Base-by-base conservation (phyloP, 352 stramenopile genomes). In the Pythium dissotocum region DNA sequence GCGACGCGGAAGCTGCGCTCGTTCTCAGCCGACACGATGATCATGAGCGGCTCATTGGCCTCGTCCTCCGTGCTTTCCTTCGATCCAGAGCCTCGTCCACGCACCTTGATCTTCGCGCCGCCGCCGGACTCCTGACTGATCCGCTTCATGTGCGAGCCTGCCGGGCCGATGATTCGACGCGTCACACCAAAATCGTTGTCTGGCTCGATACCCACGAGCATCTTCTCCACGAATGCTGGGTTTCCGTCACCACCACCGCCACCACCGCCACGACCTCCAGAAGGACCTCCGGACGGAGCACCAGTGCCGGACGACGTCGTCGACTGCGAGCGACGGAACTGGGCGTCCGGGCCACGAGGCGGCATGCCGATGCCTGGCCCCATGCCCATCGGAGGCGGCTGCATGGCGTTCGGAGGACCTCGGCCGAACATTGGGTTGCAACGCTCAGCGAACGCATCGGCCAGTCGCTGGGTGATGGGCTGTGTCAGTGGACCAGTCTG, bases 121-220 rank as follows among this genome's bases (percentile, higher is more conserved):
- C 87, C 87, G 28, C 87, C 79, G 1, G 88, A 83, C 48, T 96
- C 88, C 16, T 88, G 69, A 49, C 85, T 94, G 63, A 96, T 96
- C 16, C 88, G 88, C 69, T 96, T 95, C 83, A 96, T 93, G 59
- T 96, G 83, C 5, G 84, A 87, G 6, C 87, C 88, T 0, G 75
- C 78, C 18, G 83, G 87, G 6, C 88, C 88, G 57, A 96, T 94
- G 59, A 96, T 93, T 32, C 87, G 85, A 1, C 87, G 85, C 24
- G 87, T 94, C 36, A 94, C 87, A 10, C 83, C 82, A 71, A 96
- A 96, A 32, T 95, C 88, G 58, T 69, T 89, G 53, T 96, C 88
- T 14, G 90, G 87, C 40, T 96, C 88, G n/a, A 96, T 95, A 0
- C 87, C 88, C 18, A 96, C 87, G 7, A 88, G 58, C 58, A 96